Conservation (phyloP, 768 basidiomycete species). For the Rhodocollybia butyracea region DNA sequence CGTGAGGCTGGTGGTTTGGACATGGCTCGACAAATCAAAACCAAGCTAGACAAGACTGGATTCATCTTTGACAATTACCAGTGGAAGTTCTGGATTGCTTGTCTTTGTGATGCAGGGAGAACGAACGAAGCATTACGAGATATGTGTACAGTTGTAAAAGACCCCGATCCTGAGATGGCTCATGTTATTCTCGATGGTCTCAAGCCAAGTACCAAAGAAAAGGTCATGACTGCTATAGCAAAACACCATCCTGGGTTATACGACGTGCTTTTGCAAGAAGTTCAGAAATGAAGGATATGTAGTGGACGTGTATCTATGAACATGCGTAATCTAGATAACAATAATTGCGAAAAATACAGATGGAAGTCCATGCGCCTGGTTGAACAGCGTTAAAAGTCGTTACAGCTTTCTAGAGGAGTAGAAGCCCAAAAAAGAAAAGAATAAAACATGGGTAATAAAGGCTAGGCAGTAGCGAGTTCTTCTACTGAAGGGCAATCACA, state of each 20-base stretch:
- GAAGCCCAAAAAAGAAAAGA: constrained; percentile 33
- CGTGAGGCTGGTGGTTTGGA: constrained; percentile 53
- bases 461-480: constrained; percentile 50
- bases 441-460: constrained; percentile 14
- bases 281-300: neutral
- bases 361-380: constrained; percentile 50
- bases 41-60: constrained; percentile 43
- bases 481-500: constrained; percentile 88
- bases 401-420: constrained; percentile 49
- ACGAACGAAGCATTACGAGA: constrained; percentile 66
- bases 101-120: constrained; percentile 69
- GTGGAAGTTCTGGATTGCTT: constrained; percentile 85
- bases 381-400: constrained; percentile 51
- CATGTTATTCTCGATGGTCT: constrained; percentile 1
- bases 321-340: constrained; percentile 12
- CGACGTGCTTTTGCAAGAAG: neutral
- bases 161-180: constrained; percentile 47
- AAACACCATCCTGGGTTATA: constrained; percentile 26
- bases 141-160: constrained; percentile 64
- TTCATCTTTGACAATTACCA: constrained; percentile 61
- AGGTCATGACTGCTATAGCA: constrained; percentile 44
- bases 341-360: constrained; percentile 23
- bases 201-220: constrained; percentile 36
- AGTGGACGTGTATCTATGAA: neutral
- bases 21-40: constrained; percentile 53